Percentiles rank a stretch among this genome's conserved stretches.
Conservation (phyloP, 139 green algal genomes). For the Astrephomene gubernaculifera region DNA sequence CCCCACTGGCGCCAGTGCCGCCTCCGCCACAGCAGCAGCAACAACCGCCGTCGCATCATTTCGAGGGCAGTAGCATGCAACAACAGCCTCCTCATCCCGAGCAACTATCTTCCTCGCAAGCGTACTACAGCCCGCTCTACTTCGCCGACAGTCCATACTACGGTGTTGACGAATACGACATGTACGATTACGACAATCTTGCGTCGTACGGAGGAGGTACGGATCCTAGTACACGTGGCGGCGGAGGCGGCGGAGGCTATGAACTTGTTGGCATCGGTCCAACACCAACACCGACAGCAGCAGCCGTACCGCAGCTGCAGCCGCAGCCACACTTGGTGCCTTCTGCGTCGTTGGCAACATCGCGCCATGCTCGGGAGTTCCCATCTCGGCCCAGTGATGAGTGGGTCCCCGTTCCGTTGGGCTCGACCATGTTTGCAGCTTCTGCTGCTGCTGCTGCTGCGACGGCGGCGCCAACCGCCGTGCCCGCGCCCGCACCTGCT, state of each 20-base stretch:
- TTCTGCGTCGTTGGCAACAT: neutral
- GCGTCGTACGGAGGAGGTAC: too few relatives aligned
- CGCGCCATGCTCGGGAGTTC: neutral
- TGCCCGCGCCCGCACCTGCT: too few relatives aligned
- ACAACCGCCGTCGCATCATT: neutral
- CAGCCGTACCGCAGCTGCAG: neutral
- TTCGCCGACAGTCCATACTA: slow-evolving; percentile 14
- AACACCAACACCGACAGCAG: slow-evolving; percentile 11
- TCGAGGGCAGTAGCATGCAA: neutral
- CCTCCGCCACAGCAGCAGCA: too few relatives aligned
- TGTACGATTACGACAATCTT: slow-evolving; percentile 10
- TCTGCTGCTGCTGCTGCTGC: neutral
- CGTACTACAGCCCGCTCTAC: slow-evolving; percentile 17
- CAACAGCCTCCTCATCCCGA: too few relatives aligned
- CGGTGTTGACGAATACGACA: slow-evolving; percentile 20
- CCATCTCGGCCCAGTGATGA: neutral
- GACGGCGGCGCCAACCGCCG: neutral
- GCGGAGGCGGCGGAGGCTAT: too few relatives aligned
- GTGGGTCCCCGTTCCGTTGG: too few relatives aligned
- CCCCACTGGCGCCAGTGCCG: too few relatives aligned
- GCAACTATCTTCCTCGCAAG: neutral
- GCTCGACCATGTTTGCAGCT: neutral
- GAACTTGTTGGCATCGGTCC: neutral
- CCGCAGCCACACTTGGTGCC: neutral
- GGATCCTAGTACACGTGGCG: too few relatives aligned